Evolutionary conservation across 2,329 filamentous ascomycete genomes (phyloP).

Genomic region (Nemania diffusa): DNA sequence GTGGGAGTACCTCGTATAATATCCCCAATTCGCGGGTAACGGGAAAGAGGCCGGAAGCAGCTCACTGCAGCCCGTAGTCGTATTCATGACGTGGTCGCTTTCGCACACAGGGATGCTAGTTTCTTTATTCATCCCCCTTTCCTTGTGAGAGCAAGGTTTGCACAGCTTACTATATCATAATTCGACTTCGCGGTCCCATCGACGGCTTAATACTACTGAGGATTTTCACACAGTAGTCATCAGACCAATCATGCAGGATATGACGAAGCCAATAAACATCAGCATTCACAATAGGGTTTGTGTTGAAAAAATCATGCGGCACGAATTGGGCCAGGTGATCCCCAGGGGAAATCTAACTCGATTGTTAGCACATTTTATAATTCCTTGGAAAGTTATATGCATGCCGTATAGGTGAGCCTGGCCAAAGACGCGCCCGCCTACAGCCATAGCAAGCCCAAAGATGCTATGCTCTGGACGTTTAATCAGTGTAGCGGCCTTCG

Average conservation of each 20-base stretch:
- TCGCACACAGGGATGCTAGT: background rate
- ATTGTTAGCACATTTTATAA: background rate
- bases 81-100: constrained; percentile 53
- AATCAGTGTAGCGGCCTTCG: background rate
- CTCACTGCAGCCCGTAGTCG: constrained; percentile 46
- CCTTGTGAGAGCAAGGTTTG: too few relatives aligned
- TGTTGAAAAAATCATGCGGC: constrained; percentile 50
- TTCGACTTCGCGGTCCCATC: constrained; percentile 38
- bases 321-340: constrained; percentile 37
- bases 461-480: constrained; percentile 37
- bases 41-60: constrained; percentile 46
- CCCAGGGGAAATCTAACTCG: constrained; percentile 37
- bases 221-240: constrained; percentile 49
- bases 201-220: constrained; percentile 34
- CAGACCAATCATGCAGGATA: constrained; percentile 51
- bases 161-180: constrained; percentile 33
- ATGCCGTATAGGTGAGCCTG: constrained; percentile 36
- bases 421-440: constrained; percentile 33
- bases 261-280: constrained; percentile 34
- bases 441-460: constrained; percentile 38
- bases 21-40: constrained; percentile 51
- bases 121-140: background rate
- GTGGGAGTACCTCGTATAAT: constrained; percentile 49
- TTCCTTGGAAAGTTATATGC: background rate
- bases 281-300: constrained; percentile 45